Evolutionary conservation across 2,329 filamentous ascomycete genomes (phyloP), one percentile per base, ranked within the genome.

Genomic region (Samsoniella hepiali): DNA sequence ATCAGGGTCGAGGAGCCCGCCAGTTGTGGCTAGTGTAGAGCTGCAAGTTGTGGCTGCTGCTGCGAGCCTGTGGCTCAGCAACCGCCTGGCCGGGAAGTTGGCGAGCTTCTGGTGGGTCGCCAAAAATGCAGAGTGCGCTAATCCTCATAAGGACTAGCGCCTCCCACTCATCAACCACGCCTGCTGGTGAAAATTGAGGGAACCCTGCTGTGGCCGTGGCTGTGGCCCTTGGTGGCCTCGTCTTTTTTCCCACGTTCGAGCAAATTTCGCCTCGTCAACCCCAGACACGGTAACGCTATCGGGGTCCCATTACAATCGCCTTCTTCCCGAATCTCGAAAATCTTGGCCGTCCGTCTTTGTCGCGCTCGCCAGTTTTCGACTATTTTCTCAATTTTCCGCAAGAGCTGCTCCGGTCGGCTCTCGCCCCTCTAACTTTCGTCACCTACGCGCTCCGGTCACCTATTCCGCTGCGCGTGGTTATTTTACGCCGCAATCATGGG

Each of bases 401-500:
- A 51, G 50, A 61, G 65, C 55, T 55, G 29, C 38, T 58, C 34
- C 50, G 58, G 42, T 65, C 65, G 42, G 50, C 66, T 65, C 64
- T 62, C 67, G 64, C 67, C 61, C 61, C 47, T 62, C 64, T 38
- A 68, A 66, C 68, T 65, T 73, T 69, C 65, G 67, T 70, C 36
- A 32, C 59, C 69, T 71, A 69, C 75, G 76, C 77, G 77, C 77
- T 72, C 72, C 76, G 75, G 72, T 75, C 70, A 53, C 67, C 58
- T 72, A 73, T 73, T 77, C 60, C 73, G 78, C 76, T 78, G 81
- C 81, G 80, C 80, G 75, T 78, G 70, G 74, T 64, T 75, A 74
- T 70, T 68, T 72, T 73, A 75, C 77, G 78, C 79, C 82, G 83
- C 83, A 84, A 87, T 79, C 81, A 87, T 87, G 84, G 81, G 84